Conservation (phyloP, 2,329 filamentous ascomycete genomes). For the Cytospora chrysosperma region DNA sequence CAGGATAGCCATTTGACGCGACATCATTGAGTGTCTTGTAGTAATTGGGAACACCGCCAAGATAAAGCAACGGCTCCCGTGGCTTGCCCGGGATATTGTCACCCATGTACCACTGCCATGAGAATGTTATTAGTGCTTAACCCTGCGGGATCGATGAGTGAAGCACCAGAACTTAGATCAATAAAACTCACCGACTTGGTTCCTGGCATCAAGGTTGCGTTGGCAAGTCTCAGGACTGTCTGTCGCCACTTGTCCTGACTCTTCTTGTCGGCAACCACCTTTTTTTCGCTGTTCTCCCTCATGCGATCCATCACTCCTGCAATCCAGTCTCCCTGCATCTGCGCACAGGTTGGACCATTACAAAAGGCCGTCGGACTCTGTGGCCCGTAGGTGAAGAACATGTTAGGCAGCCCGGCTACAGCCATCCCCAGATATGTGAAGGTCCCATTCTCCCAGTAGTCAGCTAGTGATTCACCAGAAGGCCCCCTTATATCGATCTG, state of each 20-base stretch:
- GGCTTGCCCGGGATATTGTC: slow-evolving; percentile 41
- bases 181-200: slow-evolving; percentile 30
- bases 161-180: not conserved
- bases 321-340: slow-evolving; percentile 43
- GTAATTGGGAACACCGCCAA: slow-evolving; percentile 30
- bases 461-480: slow-evolving; percentile 32
- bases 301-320: slow-evolving; percentile 34
- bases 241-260: slow-evolving; percentile 35
- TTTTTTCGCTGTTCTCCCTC: slow-evolving; percentile 30
- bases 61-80: slow-evolving; percentile 36
- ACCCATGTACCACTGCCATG: slow-evolving; percentile 40
- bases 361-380: slow-evolving; percentile 39
- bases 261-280: slow-evolving; percentile 34
- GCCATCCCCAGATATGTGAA: slow-evolving; percentile 42
- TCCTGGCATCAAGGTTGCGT: slow-evolving; percentile 34
- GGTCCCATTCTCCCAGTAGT: slow-evolving; percentile 38
- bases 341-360: slow-evolving; percentile 41
- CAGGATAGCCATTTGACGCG: slow-evolving; percentile 5
- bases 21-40: slow-evolving; percentile 6
- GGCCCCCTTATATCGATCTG: slow-evolving; percentile 39
- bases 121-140: not conserved
- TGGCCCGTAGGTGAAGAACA: slow-evolving; percentile 45
- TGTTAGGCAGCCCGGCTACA: slow-evolving; percentile 43
- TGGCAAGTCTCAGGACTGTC: slow-evolving; percentile 31
- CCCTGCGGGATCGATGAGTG: not conserved